Base-by-base conservation (phyloP, 805 yeast genomes). In the Ogataea pignaliae region DNA sequence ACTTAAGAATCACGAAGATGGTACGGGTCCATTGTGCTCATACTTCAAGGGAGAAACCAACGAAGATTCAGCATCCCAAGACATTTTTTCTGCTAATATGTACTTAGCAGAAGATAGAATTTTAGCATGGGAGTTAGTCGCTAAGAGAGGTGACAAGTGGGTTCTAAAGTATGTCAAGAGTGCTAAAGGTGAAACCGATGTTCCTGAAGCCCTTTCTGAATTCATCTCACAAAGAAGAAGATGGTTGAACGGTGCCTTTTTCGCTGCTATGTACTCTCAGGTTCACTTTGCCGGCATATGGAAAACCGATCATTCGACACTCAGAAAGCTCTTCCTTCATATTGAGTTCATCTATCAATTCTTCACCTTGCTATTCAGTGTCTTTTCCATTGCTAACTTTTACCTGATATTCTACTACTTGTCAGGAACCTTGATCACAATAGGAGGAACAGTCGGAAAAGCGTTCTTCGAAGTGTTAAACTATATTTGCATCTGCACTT, bases 181-280 rank as follows among this genome's bases (percentile, higher is more conserved):
- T 56, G 97, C 97, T 13, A 84, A 83, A 40, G 98, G 97, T 55
- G 97, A 90, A 64, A 91, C 98, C 1, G 98, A 91, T 76, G 96
- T 89, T 40, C 98, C 98, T 8, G 97, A 90, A 59, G 72, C 76
- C n/a, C 75, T 90, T 36, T 85, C 96, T n/a, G 98, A 93, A 60
- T 88, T 93, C 59, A 87, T 91, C 42, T 79, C 93, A 44, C 99
- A 91, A 70, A 83, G 99, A 70, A 84, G 99, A 71, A 82, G 99
- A 72, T 91, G 99, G 99, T 76, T 91, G 48, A 91, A 91, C 65
- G 99, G 99, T 63, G 95, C 99, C 2, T 78, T 93, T 60, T 93
- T 93, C 69, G 98, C 99, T 1, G 98, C 98, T 3, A 71, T 90
- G 43, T 93, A 85, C 62, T 82, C 97, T 2, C 87, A 87, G 51